Evolutionary conservation across 352 stramenopile species (phyloP), one percentile per base, ranked within the genome.

Genomic region (Albugo laibachii): DNA sequence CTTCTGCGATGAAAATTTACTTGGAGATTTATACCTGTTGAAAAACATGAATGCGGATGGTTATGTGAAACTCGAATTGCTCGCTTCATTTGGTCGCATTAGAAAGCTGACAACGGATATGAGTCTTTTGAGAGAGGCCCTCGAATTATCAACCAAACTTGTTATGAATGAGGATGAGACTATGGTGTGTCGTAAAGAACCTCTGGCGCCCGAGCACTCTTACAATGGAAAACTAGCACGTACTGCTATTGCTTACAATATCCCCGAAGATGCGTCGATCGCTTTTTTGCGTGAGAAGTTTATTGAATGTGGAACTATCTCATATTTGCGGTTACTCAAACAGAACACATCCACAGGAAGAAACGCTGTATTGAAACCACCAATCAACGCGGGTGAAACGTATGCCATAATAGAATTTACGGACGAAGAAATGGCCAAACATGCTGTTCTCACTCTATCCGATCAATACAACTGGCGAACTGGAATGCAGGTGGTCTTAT

Each of bases 21-120:
- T 87, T 4, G 74, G 74, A 34, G 74, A 91, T 54, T 51, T 91
- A 19, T 87, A 87, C 45, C 52, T 91, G 60, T 50, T 91, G 34
- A 91, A 91, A 56, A 91, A 91, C 53, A 91, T 91, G 77, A 91
- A 91, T 51, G 69, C 73, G 53, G 74, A 91, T 50, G 77, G 77
- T 48, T 91, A 91, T 42, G 76, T 91, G 2, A 91, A 91, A 58
- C 42, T 91, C 49, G 77, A 91, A 3, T 50, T 91, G 48, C 42
- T 91, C 50, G 77, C 77, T 31, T 86, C 69, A 11, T 91, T 91
- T 47, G 74, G 77, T 5, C 74, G 74, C 27, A 75, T 91, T 34
- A 91, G 87, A 57, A 91, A 87, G 59, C 70, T 91, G 19, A 83
- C 77, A 56, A 83, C 69, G 1, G 77, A 91, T 39, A 59, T 87